Evolutionary conservation across 2,329 filamentous ascomycete genomes (phyloP).

Genomic region (Pseudogymnoascus sp.): DNA sequence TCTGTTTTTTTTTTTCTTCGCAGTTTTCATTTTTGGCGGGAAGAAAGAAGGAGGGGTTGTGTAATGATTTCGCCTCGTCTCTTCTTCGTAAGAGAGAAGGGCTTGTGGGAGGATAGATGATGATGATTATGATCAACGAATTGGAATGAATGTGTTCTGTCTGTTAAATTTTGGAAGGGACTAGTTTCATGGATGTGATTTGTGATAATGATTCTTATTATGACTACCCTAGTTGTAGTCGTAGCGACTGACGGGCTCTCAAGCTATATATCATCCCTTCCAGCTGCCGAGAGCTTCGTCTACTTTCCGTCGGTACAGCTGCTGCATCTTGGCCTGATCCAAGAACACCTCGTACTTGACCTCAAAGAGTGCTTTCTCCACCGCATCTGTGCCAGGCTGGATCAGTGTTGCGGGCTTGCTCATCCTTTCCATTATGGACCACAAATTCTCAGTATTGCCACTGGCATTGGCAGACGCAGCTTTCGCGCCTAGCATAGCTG

Average conservation of each 20-base stretch:
- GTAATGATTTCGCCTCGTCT: constrained; percentile 3
- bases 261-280: constrained; percentile 17
- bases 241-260: background rate
- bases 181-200: background rate
- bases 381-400: constrained; percentile 59
- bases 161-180: background rate
- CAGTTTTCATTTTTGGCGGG: background rate
- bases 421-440: constrained; percentile 97
- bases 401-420: constrained; percentile 86
- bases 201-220: background rate
- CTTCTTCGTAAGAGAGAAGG: background rate
- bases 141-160: background rate
- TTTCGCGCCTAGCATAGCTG: constrained; percentile 95
- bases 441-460: constrained; percentile 76
- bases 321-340: constrained; percentile 81
- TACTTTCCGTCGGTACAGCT: constrained; percentile 69
- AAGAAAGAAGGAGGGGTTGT: background rate
- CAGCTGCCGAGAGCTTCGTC: constrained; percentile 50
- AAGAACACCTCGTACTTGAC: constrained; percentile 95
- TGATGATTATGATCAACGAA: constrained; percentile 2
- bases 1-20: constrained; percentile 2
- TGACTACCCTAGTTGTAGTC: background rate
- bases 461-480: constrained; percentile 76
- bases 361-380: constrained; percentile 70
- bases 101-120: background rate